Percentiles rank a stretch among this genome's conserved stretches.
Evolutionary conservation across 2,329 filamentous ascomycete genomes (phyloP).

Genomic region (Dendryphion nanum): DNA sequence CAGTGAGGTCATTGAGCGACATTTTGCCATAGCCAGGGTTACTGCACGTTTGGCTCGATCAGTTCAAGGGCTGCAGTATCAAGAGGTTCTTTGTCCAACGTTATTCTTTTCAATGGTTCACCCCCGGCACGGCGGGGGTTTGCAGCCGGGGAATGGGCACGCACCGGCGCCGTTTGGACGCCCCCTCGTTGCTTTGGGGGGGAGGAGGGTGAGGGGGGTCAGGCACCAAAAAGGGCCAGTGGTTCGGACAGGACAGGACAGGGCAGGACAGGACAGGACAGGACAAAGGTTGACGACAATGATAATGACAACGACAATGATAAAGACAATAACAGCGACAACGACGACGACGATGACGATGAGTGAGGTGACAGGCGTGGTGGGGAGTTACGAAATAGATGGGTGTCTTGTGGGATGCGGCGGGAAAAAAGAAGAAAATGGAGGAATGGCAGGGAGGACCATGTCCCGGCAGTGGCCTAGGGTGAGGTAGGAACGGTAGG

Average conservation of each 20-base stretch:
- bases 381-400: neutral
- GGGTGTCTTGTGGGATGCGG: neutral
- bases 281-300: no score
- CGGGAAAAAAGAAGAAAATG: neutral
- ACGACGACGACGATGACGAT: constrained; percentile 1
- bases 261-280: constrained; percentile 2
- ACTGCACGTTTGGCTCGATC: constrained; percentile 32
- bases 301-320: no score
- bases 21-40: constrained; percentile 8
- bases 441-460: neutral
- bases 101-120: constrained; percentile 22
- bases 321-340: no score
- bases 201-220: constrained; percentile 5
- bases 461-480: no score
- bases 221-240: neutral
- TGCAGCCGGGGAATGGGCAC: constrained; percentile 13
- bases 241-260: constrained; percentile 4
- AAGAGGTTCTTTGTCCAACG: constrained; percentile 24
- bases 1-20: constrained; percentile 6
- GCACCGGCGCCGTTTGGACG: constrained; percentile 4
- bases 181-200: constrained; percentile 13
- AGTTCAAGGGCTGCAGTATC: constrained; percentile 19
- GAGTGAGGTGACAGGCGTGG: neutral
- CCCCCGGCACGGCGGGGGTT: constrained; percentile 16
- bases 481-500: no score